Conservation (phyloP, 345 rosid species). For the Clarkia xantiana region DNA sequence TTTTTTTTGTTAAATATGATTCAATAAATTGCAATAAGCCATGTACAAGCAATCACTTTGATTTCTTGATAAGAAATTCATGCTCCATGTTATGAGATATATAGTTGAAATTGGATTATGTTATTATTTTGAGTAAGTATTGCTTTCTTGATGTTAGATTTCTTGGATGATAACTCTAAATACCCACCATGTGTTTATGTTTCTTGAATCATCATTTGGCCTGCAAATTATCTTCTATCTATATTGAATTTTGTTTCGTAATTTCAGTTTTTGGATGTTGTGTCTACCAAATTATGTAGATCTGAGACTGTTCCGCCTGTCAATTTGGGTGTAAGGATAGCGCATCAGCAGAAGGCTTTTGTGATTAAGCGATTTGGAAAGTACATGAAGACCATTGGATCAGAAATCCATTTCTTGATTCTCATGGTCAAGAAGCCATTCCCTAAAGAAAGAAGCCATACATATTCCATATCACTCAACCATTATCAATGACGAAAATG, state of each 20-base stretch:
- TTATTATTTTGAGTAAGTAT: too few relatives aligned
- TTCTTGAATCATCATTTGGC: too few relatives aligned
- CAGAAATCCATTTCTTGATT: conserved; percentile 76
- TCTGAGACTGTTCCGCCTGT: conserved; percentile 60
- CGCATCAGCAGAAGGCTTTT: conserved; percentile 75
- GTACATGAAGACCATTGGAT: conserved; percentile 54
- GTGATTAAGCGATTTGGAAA: conserved; percentile 87
- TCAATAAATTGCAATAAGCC: too few relatives aligned
- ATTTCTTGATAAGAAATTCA: too few relatives aligned
- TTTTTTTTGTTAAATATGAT: too few relatives aligned
- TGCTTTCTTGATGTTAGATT: too few relatives aligned
- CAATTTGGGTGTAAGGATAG: conserved; percentile 83
- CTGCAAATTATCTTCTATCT: neutral
- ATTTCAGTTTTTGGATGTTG: neutral
- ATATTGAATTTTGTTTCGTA: neutral
- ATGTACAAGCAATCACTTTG: too few relatives aligned
- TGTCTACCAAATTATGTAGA: conserved; percentile 25
- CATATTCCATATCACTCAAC: conserved; percentile 84
- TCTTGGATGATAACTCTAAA: too few relatives aligned
- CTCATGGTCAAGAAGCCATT: conserved; percentile 78
- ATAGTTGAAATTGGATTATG: too few relatives aligned
- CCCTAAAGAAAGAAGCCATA: conserved; percentile 91
- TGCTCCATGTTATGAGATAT: too few relatives aligned
- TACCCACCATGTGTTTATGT: too few relatives aligned
- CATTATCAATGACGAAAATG: conserved; percentile 87